Conservation (phyloP, 768 basidiomycete species). For the Phlegmacium glaucopus region DNA sequence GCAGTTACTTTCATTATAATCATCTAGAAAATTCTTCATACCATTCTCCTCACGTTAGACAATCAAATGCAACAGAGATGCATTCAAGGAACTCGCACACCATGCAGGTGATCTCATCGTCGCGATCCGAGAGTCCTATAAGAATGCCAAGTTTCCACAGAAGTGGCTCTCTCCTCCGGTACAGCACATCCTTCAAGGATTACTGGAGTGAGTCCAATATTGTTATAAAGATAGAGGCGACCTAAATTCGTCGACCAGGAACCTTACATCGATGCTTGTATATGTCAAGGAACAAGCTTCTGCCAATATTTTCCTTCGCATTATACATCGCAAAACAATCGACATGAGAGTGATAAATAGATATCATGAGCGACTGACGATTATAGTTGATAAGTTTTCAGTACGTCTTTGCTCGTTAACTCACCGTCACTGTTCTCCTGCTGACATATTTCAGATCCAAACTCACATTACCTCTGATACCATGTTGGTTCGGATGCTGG, state of each 20-base stretch:
- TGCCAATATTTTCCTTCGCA: neutral
- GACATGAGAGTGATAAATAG: neutral
- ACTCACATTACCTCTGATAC: neutral
- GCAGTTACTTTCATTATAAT: no score
- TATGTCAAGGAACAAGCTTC: neutral
- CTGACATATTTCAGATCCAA: neutral
- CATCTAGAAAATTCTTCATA: no score
- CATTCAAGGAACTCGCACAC: neutral
- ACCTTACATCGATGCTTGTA: neutral
- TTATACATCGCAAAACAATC: neutral
- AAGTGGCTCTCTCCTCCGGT: neutral
- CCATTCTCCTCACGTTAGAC: neutral
- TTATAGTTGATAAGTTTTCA: neutral
- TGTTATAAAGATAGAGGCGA: neutral
- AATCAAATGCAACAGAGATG: constrained; percentile 4
- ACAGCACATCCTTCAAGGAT: neutral
- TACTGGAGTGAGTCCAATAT: neutral
- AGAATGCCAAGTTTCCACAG: neutral
- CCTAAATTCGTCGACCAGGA: neutral
- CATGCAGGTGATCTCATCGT: constrained; percentile 6
- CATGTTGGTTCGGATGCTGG: neutral
- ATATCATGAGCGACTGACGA: neutral
- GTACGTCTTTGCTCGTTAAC: neutral
- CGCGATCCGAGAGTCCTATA: constrained; percentile 2
- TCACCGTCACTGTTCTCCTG: neutral